Percentiles rank a stretch among this genome's conserved stretches.
Conservation (phyloP, 108 stramenopile species). For the Nitzschia putrida region DNA sequence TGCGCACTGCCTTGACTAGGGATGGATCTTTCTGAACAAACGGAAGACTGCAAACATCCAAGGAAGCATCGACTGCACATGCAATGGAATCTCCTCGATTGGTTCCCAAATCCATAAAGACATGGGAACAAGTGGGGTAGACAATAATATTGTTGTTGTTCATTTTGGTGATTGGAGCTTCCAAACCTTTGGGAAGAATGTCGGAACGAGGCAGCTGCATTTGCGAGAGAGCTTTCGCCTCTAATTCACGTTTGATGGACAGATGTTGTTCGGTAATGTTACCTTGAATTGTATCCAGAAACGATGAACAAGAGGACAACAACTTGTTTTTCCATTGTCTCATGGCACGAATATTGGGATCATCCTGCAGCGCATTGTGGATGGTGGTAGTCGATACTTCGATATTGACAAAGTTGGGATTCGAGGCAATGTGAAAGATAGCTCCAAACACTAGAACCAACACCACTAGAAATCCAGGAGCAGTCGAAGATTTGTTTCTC, state of each 20-base stretch:
- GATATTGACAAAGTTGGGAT: background rate
- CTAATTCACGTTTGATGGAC: slow-evolving; percentile 2
- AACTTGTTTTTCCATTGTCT: background rate
- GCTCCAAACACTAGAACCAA: slow-evolving; percentile 1
- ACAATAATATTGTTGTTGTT: background rate
- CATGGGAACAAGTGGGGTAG: slow-evolving; percentile 31
- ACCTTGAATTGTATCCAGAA: background rate
- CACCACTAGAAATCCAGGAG: background rate
- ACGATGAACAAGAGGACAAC: background rate
- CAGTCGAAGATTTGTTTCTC: background rate
- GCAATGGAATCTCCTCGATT: slow-evolving; percentile 48
- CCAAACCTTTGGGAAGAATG: no score
- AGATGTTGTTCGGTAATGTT: slow-evolving; percentile 10
- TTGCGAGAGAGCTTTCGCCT: background rate
- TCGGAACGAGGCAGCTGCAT: background rate
- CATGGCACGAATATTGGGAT: background rate
- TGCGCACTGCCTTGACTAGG: slow-evolving; percentile 1
- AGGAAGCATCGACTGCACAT: slow-evolving; percentile 36
- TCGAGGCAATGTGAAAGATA: background rate
- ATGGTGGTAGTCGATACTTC: background rate
- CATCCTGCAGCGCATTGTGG: background rate
- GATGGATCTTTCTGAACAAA: slow-evolving; percentile 2
- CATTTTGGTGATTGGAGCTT: no score
- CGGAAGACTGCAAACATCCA: slow-evolving; percentile 32
- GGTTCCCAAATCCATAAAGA: slow-evolving; percentile 47